Base-by-base conservation (phyloP, 225 moss, liverwort and hornwort species). In the Sphagnum contortum region DNA sequence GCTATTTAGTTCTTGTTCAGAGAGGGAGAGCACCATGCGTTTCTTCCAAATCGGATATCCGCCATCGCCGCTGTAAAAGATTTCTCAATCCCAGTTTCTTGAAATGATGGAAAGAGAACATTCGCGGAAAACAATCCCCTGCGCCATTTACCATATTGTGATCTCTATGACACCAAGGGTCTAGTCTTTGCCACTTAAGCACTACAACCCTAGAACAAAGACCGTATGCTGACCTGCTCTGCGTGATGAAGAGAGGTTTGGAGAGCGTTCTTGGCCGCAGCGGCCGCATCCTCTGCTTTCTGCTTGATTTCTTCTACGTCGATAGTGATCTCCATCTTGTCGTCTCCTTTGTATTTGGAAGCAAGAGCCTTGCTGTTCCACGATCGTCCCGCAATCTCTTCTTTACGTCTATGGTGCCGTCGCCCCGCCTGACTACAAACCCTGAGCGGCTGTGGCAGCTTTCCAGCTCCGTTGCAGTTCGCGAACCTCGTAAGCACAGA, bases 241-340 rank as follows among this genome's bases (percentile, higher is more conserved):
- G 67, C 78, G 62, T 72, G 73, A 46, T 71, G 68, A 63, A 81
- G 69, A 4, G 84, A 81, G 4, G 81, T 74, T 29, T 61, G 44
- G 3, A 81, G 13, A 54, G 79, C 70, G 48, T 72, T 82, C 74
- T 85, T 76, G 46, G 70, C 68, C 49, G 76, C 57, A 47, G 63
- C 63, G 10, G 74, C 87, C 44, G 79, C 82, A 56, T 87, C 79
- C 61, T 76, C 77, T 61, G 79, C 84, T 64, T 77, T 79, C 48
- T 78, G 77, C 77, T 87, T 92, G 68, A 88, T 71, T 60, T 86
- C 78, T 52, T 91, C 78, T 71, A 87, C 80, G 68, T 92, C 90
- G 14, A 92, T 77, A 13, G 80, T 83, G 64, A 92, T 81, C 48
- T 90, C 85, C 68, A 92, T 71, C 62, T 73, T 92, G 45, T 92